phyloP scores from a whole-genome alignment of 495 filamentous ascomycete species.

The Lepidopterella palustris region DNA sequence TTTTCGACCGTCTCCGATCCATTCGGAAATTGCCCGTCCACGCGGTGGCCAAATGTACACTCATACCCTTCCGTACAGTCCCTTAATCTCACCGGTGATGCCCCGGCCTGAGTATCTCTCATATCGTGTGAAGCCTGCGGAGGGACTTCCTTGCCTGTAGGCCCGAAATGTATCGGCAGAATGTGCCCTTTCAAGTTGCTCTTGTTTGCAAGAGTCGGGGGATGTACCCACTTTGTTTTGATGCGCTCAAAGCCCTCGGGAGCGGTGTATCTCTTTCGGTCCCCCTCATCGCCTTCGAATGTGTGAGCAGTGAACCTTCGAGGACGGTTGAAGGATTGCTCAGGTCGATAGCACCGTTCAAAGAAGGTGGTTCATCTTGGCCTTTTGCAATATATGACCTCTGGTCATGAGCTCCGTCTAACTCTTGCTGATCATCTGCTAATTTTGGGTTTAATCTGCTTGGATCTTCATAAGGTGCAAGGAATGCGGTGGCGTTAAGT shows the following conservation, averaged over 20 bases:
- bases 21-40: too few species aligned
- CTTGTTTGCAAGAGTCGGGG: conserved; percentile 33
- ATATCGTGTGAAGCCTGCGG: too few species aligned
- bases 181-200: conserved; percentile 33
- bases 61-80: too few species aligned
- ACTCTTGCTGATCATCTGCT: neutral
- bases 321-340: conserved; percentile 10
- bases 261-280: conserved; percentile 28
- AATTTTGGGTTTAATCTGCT: too few species aligned
- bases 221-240: conserved; percentile 38
- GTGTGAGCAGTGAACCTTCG: neutral
- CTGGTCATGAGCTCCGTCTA: neutral
- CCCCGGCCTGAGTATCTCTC: too few species aligned
- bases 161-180: conserved; percentile 24
- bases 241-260: conserved; percentile 36
- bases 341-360: conserved; percentile 22
- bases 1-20: too few species aligned
- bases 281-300: conserved; percentile 8
- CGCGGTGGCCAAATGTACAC: too few species aligned
- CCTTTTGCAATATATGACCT: neutral
- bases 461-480: neutral
- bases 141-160: too few species aligned
- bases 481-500: neutral
- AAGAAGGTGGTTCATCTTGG: conserved; percentile 6
- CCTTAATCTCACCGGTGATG: too few species aligned